phyloP scores from a whole-genome alignment of 768 basidiomycete species.

The Russula brevipes region DNA sequence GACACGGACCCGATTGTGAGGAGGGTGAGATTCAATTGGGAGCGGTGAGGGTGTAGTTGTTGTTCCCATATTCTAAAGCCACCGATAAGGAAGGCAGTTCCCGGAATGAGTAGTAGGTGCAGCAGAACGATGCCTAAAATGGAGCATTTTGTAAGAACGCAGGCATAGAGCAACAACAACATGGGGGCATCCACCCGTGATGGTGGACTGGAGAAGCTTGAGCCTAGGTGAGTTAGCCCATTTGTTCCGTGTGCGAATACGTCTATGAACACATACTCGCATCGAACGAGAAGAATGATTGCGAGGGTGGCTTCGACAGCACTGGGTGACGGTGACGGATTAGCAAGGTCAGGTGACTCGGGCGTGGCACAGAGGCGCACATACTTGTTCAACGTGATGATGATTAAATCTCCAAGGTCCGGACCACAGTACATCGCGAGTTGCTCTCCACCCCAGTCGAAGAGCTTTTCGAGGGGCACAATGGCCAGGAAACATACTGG shows the following conservation, averaged over 20 bases:
- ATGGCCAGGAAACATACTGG: slow-evolving; percentile 62
- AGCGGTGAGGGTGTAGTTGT: slow-evolving; percentile 58
- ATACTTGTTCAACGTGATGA: no score
- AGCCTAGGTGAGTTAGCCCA: no score
- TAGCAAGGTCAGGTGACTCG: neutral
- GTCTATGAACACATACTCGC: slow-evolving; percentile 29
- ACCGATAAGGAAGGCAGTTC: slow-evolving; percentile 36
- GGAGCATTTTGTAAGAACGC: no score
- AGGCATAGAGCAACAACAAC: no score
- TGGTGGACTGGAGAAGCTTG: no score
- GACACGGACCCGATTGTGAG: slow-evolving; percentile 56
- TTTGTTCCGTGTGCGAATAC: no score
- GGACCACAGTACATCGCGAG: slow-evolving; percentile 43
- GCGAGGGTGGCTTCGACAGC: slow-evolving; percentile 68
- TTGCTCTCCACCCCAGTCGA: slow-evolving; percentile 61
- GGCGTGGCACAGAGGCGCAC: neutral
- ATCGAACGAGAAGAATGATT: slow-evolving; percentile 60
- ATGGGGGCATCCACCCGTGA: no score
- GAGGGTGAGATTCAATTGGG: slow-evolving; percentile 63
- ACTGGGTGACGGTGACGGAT: slow-evolving; percentile 37
- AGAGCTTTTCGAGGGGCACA: slow-evolving; percentile 58
- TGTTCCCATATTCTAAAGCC: slow-evolving; percentile 62
- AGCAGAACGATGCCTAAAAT: no score
- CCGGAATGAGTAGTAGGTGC: no score
- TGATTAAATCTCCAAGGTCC: no score